Base-by-base conservation (phyloP, 2,329 filamentous ascomycete genomes). In the Fusarium sp. region DNA sequence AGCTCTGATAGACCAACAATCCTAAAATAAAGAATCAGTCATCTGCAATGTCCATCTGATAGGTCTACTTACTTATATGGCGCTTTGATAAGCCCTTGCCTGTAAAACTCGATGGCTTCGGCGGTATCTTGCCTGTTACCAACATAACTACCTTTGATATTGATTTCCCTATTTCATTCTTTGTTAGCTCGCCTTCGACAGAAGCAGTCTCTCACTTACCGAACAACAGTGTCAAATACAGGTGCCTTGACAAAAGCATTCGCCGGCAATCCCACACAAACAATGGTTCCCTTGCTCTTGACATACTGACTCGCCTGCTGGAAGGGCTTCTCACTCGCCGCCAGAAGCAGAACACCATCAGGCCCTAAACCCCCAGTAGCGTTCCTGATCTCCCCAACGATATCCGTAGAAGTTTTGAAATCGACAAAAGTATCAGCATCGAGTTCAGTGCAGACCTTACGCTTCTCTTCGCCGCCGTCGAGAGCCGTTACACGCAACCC, bases 261-360 rank as follows among this genome's bases (percentile, higher is more conserved):
- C n/a, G 92, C 92, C 3, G 94, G 94, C 12, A 97, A 84, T 74
- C 94, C 94, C 75, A 97, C 94, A 80, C 92, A 94, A 60, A 97
- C 87, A 74, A 97, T 91, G 16, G 88, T 87, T 57, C 94, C 94
- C 60, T 90, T 89, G 59, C 92, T 88, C 62, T 94, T 91, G 64
- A 97, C 90, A 80, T 97, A 97, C 80, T 88, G 90, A 56, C 92
- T 89, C 22, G 94, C 94, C 83, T 97, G 93, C 82, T 97, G 93
- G 89, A 97, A 97, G 27, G 94, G 94, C 84, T 91, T 92, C 86
- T 97, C 94, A 73, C 85, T 88, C 51, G 93, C 93, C 56, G 94
- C 94, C 51, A 97, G 88, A 30, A 97, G 85, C 67, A 97, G 85
- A 61, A 96, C 94, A 16, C 92, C 94, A 75, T 97, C 92, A 4